Evolutionary conservation across 306 rosid species (phyloP).

Genomic region (Carpinus fangiana): DNA sequence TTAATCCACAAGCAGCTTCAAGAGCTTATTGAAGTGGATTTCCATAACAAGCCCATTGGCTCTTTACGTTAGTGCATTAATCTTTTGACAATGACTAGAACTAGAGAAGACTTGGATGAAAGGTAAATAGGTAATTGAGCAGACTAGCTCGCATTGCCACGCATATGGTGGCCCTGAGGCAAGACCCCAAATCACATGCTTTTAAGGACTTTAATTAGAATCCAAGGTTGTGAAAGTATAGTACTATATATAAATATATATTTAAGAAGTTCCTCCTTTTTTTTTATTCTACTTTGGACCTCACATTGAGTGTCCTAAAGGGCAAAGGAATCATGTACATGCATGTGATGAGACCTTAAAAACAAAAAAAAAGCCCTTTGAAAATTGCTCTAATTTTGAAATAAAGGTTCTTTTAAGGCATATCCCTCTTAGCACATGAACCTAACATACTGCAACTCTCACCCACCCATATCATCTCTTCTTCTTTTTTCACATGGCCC

Average conservation of each 20-base stretch:
- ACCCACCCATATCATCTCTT: neutral
- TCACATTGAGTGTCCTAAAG: slow-evolving; percentile 36
- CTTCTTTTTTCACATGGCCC: slow-evolving; percentile 26
- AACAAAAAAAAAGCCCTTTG: slow-evolving; percentile 7
- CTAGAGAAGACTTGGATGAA: neutral
- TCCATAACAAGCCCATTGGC: no score
- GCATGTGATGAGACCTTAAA: slow-evolving; percentile 28
- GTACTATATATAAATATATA: neutral
- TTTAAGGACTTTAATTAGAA: slow-evolving; percentile 41
- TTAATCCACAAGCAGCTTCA: neutral
- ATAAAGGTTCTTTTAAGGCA: slow-evolving; percentile 19
- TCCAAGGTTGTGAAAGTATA: slow-evolving; percentile 39
- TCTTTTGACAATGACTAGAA: neutral
- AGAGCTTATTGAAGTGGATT: neutral
- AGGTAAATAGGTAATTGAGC: neutral
- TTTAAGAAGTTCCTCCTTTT: neutral
- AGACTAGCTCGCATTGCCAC: no score
- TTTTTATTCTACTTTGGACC: slow-evolving; percentile 26
- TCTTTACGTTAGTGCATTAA: neutral
- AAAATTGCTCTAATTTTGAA: slow-evolving; percentile 16
- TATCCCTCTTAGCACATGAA: slow-evolving; percentile 17
- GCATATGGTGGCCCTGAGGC: slow-evolving; percentile 19
- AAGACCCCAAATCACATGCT: slow-evolving; percentile 31
- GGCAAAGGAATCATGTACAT: slow-evolving; percentile 34
- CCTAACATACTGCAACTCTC: slow-evolving; percentile 4